Evolutionary conservation across 164 flowering plant species (phyloP).

Genomic region (Magnolia changhungtana): DNA sequence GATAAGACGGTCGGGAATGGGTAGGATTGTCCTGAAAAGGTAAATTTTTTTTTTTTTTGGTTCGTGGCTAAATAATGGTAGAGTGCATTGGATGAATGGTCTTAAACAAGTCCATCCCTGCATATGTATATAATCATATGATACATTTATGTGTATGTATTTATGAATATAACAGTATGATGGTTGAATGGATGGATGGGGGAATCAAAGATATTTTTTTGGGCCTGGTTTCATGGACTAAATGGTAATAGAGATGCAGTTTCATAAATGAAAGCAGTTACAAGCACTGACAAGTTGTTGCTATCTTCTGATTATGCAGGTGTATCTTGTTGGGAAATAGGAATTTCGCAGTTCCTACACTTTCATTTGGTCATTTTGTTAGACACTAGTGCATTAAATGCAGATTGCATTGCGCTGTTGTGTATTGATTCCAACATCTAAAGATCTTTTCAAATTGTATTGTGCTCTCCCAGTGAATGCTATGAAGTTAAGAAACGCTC

Average conservation of each 20-base stretch:
- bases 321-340: conserved; percentile 27
- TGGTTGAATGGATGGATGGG: not conserved
- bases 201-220: not conserved
- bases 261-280: not conserved
- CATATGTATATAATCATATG: not conserved
- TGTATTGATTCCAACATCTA: too few relatives aligned
- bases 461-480: too few relatives aligned
- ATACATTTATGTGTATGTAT: not conserved
- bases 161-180: not conserved
- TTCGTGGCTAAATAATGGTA: not conserved
- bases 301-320: conserved; percentile 36
- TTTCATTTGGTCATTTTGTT: too few relatives aligned
- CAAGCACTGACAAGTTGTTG: not conserved
- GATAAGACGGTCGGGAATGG: too few relatives aligned
- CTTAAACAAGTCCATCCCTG: not conserved
- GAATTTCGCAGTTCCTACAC: too few relatives aligned
- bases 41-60: too few relatives aligned
- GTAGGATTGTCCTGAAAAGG: too few relatives aligned
- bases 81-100: not conserved
- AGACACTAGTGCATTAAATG: too few relatives aligned
- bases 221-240: not conserved
- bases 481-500: too few relatives aligned
- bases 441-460: too few relatives aligned
- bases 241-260: not conserved
- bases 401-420: too few relatives aligned